Evolutionary conservation across 2,329 filamentous ascomycete genomes (phyloP).

Genomic region (Neonectria magnoliae): DNA sequence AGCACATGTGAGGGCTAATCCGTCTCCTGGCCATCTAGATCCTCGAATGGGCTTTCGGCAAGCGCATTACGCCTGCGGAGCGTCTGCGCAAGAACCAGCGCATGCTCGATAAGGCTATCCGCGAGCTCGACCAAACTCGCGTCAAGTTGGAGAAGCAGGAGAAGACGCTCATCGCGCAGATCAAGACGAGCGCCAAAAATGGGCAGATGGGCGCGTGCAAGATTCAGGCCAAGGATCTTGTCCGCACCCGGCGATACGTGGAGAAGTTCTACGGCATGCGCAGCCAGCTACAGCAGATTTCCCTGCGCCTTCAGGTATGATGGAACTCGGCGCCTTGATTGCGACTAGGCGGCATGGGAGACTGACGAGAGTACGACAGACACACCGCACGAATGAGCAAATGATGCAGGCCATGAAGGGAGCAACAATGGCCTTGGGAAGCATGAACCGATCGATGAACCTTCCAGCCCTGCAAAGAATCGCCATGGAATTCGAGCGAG

Average conservation of each 20-base stretch:
- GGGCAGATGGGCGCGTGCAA: slow-evolving; percentile 98
- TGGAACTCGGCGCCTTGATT: not conserved
- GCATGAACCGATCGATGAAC: slow-evolving; percentile 99
- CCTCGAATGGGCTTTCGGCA: slow-evolving; percentile 98
- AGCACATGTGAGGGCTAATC: slow-evolving; percentile 32
- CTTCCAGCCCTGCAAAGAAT: slow-evolving; percentile 94
- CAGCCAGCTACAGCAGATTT: slow-evolving; percentile 96
- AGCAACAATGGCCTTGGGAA: slow-evolving; percentile 88
- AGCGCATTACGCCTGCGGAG: slow-evolving; percentile 97
- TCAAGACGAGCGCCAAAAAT: slow-evolving; percentile 98
- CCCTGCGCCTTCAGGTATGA: slow-evolving; percentile 86
- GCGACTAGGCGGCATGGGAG: not conserved
- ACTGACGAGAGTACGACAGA: slow-evolving; percentile 62
- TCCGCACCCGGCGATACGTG: slow-evolving; percentile 91
- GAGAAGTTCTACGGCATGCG: slow-evolving; percentile 99
- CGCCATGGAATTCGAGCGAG: slow-evolving; percentile 98
- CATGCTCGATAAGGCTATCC: slow-evolving; percentile 95
- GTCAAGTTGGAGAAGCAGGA: slow-evolving; percentile 98
- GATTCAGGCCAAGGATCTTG: slow-evolving; percentile 97
- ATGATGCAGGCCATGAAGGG: slow-evolving; percentile 99
- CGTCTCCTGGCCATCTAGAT: slow-evolving; percentile 65
- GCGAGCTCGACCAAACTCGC: slow-evolving; percentile 93
- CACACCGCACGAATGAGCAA: slow-evolving; percentile 96
- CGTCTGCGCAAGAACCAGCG: slow-evolving; percentile 93
- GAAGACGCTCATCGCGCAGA: slow-evolving; percentile 94